Base-by-base conservation (phyloP, 1,284 basidiomycete species). In the Stygiomarasmius scandens region DNA sequence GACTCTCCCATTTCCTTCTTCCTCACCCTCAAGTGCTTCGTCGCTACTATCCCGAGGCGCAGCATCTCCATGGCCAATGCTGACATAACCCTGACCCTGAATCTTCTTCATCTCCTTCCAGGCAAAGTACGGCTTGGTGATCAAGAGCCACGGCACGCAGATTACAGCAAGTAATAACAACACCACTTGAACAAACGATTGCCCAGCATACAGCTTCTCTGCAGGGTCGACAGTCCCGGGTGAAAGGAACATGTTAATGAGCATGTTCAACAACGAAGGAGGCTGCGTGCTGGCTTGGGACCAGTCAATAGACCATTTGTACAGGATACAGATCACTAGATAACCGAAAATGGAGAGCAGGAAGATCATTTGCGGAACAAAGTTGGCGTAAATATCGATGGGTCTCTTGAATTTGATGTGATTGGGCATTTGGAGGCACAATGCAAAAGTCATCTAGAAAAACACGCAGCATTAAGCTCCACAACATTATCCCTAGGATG, bases 241-340 rank as follows among this genome's bases (percentile, higher is more conserved):
- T 2, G 85, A 84, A 60, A 98, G 78, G 80, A 97, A 95, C 94
- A 98, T 96, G 64, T 82, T 83, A 73, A 98, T 98, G 62, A 97
- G 80, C 93, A 96, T 95, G 80, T 95, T 96, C 69, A 99, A 80
- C 58, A 99, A 80, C 50, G 93, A 94, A 1, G 96, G 97, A 2
- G 96, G 94, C 49, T 81, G 77, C 11, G 83, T 86, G 8, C 84
- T 70, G 11, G 88, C 82, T 59, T 80, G 80, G 12, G 85, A 81
- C 96, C 97, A 99, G 75, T 99, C 93, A 57, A 95, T 81, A 41
- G 86, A 84, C 96, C 96, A 99, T 73, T 99, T 99, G 88, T 96
- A 96, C 64, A 99, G 73, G 75, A 99, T 98, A 74, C 94, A 96
- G 58, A 97, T 65, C 60, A 94, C 92, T 50, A 99, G 87, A 74